These are phyloP conservation scores for Termitomyces sp. DNA, from an alignment of 768 basidiomycete species.

Conservation along the genomic window DNA sequence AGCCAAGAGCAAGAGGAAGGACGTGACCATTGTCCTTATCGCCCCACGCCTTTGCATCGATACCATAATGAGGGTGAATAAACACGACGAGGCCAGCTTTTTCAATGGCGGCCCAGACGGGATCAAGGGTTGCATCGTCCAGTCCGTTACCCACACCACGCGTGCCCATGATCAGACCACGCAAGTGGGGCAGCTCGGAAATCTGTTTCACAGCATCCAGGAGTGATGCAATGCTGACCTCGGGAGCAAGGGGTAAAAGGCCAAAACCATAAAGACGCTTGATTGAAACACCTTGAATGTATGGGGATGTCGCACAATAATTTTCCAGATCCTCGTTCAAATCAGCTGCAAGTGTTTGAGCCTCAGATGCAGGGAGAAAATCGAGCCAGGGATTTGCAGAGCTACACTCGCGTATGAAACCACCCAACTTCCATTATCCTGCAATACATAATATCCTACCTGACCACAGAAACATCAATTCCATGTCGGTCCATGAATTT, in stretches of 20 bases:
- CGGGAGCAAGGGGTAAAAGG: conserved; percentile 75
- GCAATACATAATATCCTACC: conserved; percentile 32
- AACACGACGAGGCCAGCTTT: conserved; percentile 70
- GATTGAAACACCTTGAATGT: conserved; percentile 30
- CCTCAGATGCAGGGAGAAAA: conserved; percentile 68
- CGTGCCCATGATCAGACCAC: conserved; percentile 79
- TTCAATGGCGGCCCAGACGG: conserved; percentile 77
- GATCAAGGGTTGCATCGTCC: conserved; percentile 74
- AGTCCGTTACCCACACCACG: conserved; percentile 73
- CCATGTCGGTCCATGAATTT: conserved; percentile 81
- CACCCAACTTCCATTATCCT: not conserved
- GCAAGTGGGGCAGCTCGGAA: conserved; percentile 56
- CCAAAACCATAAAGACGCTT: conserved; percentile 82
- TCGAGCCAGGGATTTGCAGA: conserved; percentile 92
- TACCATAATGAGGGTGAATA: conserved; percentile 84
- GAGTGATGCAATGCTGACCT: conserved; percentile 47
- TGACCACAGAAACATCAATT: conserved; percentile 76
- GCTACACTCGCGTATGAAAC: conserved; percentile 29
- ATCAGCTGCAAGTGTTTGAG: conserved; percentile 58
- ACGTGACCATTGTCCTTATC: conserved; percentile 81
- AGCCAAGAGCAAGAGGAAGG: conserved; percentile 80
- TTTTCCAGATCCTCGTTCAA: conserved; percentile 75
- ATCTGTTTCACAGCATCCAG: conserved; percentile 68
- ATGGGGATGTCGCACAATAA: conserved; percentile 69
- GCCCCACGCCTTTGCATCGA: conserved; percentile 72